Evolutionary conservation across 371 early-diverging fungal genomes (phyloP), one percentile per base, ranked within the genome.

Genomic region (Dinochytrium kinnereticum): DNA sequence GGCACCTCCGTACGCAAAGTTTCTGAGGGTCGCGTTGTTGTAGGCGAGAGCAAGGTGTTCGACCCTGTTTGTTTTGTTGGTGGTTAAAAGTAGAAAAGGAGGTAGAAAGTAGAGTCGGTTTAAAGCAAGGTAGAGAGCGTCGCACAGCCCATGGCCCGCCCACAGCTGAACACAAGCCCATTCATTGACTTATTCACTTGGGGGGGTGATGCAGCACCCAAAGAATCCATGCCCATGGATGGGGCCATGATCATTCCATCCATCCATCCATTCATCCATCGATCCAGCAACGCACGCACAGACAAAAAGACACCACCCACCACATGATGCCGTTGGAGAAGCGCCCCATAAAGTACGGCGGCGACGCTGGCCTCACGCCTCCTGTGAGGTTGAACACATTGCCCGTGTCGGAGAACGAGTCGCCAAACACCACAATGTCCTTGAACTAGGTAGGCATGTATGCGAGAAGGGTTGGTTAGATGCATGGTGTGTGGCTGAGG

Each of bases 1-100:
- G n/a, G 73, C 57, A 24, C 75, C 72, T 5, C 70, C 78, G 39
- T 70, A 78, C 3, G 78, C 78, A 44, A 69, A 66, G 70, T 78
- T 72, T 38, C 61, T 21, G 50, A 72, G 49, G 33, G 38, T 50
- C 0, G 75, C 72, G 0, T n/a, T 21, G 1, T 19, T 15, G 33
- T 64, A 31, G 26, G 36, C 31, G 26, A 53, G 10, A 2, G 74
- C 38, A 13, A 61, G 34, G 15, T 34, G 3, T 36, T 61, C 61
- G 61, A 61, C 61, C 61, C 61, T 61, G 61, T 17, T 34, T 21
- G 34, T 7, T 61, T 53, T 53, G 5, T 5, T 5, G 55, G 10
- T 53, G 55, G 7, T 21, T 44, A 19, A 44, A 44, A 44, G 19
- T 7, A 44, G 44, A 44, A 19, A 44, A 44, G 19, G 44, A 44